Percentiles rank a stretch among this genome's conserved stretches.
Conservation (phyloP, 331 rosid genomes). For the Saraca asoca region DNA sequence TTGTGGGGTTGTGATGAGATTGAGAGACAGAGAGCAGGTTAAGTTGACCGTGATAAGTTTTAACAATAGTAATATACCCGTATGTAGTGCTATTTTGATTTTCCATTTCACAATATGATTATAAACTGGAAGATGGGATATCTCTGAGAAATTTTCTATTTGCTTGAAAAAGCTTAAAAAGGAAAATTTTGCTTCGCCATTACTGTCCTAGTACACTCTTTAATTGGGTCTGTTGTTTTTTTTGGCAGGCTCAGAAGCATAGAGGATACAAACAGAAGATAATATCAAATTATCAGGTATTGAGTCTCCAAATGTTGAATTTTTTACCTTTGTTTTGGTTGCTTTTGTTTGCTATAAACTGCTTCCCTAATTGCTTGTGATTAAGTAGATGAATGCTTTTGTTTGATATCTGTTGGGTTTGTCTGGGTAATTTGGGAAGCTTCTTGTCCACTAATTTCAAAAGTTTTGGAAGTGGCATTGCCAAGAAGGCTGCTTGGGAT, state of each 20-base stretch:
- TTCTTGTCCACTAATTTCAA: too few relatives aligned
- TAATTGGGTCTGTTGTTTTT: conserved; percentile 28
- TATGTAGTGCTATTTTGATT: not conserved
- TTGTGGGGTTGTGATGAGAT: not conserved
- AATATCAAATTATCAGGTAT: conserved; percentile 73
- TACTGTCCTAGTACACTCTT: not conserved
- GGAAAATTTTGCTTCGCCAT: not conserved
- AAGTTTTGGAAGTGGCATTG: too few relatives aligned
- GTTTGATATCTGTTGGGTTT: too few relatives aligned
- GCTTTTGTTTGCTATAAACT: conserved; percentile 1
- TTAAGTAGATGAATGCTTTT: conserved; percentile 4
- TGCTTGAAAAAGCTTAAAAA: not conserved
- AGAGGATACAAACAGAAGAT: conserved; percentile 81
- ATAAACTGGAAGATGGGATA: conserved; percentile 8
- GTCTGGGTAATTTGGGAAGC: too few relatives aligned
- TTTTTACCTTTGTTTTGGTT: conserved; percentile 25
- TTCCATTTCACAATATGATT: not conserved
- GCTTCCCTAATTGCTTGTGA: not conserved
- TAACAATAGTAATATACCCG: not conserved
- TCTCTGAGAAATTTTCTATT: conserved; percentile 16
- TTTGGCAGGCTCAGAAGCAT: conserved; percentile 73
- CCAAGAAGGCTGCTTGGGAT: too few relatives aligned
- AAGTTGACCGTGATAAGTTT: not conserved
- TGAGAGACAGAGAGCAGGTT: not conserved
- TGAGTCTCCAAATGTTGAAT: conserved; percentile 4